Conservation (phyloP, 345 rosid genomes). For the Lumnitzera littorea region DNA sequence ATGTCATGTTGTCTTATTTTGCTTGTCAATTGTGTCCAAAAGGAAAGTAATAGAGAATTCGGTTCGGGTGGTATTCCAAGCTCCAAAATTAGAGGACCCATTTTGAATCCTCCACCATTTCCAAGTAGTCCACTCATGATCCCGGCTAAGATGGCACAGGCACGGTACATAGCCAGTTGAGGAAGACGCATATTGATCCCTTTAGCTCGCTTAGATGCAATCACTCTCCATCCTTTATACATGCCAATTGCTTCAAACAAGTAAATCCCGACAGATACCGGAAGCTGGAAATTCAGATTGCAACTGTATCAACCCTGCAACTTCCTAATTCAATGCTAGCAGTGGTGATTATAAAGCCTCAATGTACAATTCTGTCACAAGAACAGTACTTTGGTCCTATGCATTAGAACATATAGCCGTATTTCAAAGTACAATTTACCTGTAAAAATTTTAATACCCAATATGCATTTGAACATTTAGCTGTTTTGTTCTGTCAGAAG, state of each 20-base stretch:
- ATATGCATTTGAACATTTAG: conserved; percentile 22
- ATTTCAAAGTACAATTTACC: conserved; percentile 5
- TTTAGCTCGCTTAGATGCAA: conserved; percentile 23
- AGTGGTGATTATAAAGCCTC: too few species aligned
- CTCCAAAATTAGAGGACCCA: conserved; percentile 37
- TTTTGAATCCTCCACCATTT: conserved; percentile 34
- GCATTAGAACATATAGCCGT: too few species aligned
- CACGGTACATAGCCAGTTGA: conserved; percentile 13
- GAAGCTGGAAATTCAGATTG: conserved; percentile 10
- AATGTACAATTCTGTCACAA: too few species aligned
- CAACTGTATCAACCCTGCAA: too few species aligned
- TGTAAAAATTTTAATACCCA: conserved; percentile 23
- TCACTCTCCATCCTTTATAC: conserved; percentile 25
- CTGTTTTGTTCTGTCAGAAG: conserved; percentile 16
- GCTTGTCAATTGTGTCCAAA: too few species aligned
- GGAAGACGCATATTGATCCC: conserved; percentile 9
- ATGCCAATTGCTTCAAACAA: conserved; percentile 24
- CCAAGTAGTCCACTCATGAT: conserved; percentile 34
- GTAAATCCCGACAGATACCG: conserved; percentile 15
- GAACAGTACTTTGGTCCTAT: too few species aligned
- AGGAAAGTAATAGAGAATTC: neutral
- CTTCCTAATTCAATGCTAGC: too few species aligned
- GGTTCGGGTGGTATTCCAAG: conserved; percentile 37
- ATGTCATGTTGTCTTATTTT: too few species aligned
- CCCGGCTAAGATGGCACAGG: conserved; percentile 26